Evolutionary conservation across 2,329 filamentous ascomycete genomes (phyloP), one percentile per base, ranked within the genome.

Genomic region (Thielaviopsis musarum): DNA sequence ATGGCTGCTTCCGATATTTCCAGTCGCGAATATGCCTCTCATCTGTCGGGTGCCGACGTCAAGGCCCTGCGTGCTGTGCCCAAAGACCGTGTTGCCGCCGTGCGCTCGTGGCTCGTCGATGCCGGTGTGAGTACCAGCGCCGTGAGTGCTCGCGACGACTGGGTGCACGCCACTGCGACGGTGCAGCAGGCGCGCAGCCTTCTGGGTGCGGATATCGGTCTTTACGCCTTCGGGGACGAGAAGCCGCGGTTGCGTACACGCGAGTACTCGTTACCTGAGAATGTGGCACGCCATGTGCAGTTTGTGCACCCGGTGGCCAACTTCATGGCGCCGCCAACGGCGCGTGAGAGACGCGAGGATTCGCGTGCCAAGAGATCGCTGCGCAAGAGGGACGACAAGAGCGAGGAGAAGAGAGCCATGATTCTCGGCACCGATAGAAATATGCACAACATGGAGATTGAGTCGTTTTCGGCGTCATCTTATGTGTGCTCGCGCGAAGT

Each of bases 221-320:
- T 78, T 38, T 78, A 76, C 63, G 67, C 71, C 12, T 77, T 74
- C 62, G 63, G 69, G 4, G 66, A 66, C 41, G 65, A 69, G 49
- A 61, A 64, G 3, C 67, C 71, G 1, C 70, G 76, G 2, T 67
- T 78, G 2, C 71, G 77, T 13, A 71, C 76, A 3, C 70, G 66
- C 12, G 67, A 72, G 19, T 78, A 79, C 63, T 69, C 69, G 1
- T 66, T 78, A 1, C 76, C 77, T 0, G 68, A 68, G 3, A 62
- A 65, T 3, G 67, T 79, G 5, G 64, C 67, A 1, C 64, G 66
- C 1, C 65, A 69, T 59, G 70, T 79, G 58, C 70, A 70, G 58
- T 78, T 78, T 62, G 68, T 79, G 28, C 71, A 76, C 49, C 76
- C 77, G 0, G 66, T 78, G 51, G 68, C 70, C 60, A 74, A 78